Conservation (phyloP, 306 rosid genomes). For the Luffa acutangula region DNA sequence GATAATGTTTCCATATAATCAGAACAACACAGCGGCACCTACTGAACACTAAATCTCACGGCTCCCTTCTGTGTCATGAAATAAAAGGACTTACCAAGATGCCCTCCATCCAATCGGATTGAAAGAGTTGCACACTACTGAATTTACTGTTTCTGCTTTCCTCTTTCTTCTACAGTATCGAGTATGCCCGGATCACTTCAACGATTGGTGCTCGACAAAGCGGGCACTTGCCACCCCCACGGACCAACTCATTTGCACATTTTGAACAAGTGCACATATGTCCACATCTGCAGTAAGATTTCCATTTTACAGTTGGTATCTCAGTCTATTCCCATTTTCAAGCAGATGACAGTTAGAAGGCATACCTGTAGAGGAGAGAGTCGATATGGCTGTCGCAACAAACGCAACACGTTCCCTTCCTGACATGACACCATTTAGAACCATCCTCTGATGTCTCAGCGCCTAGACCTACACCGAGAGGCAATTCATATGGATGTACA, state of each 20-base stretch:
- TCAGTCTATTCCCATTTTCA: neutral
- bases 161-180: slow-evolving; percentile 70
- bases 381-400: slow-evolving; percentile 96
- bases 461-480: slow-evolving; percentile 42
- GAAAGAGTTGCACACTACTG: neutral
- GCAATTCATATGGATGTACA: neutral
- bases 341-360: neutral
- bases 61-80: neutral
- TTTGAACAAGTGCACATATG: slow-evolving; percentile 99
- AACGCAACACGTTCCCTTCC: slow-evolving; percentile 96
- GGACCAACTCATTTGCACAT: slow-evolving; percentile 91
- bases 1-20: slow-evolving; percentile 38
- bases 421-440: slow-evolving; percentile 93
- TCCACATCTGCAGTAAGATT: slow-evolving; percentile 67
- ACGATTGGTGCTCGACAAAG: slow-evolving; percentile 95
- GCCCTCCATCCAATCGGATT: neutral
- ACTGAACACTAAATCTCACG: slow-evolving; percentile 21
- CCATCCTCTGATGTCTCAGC: slow-evolving; percentile 95
- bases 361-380: slow-evolving; percentile 93
- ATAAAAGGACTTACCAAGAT: slow-evolving; percentile 11
- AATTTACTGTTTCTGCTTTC: slow-evolving; percentile 2
- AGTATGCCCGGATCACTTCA: slow-evolving; percentile 98
- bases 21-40: slow-evolving; percentile 67
- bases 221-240: slow-evolving; percentile 98
- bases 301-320: neutral